Evolutionary conservation across 495 filamentous ascomycete genomes (phyloP).

Genomic region (Trichoderma orchidacearum): DNA sequence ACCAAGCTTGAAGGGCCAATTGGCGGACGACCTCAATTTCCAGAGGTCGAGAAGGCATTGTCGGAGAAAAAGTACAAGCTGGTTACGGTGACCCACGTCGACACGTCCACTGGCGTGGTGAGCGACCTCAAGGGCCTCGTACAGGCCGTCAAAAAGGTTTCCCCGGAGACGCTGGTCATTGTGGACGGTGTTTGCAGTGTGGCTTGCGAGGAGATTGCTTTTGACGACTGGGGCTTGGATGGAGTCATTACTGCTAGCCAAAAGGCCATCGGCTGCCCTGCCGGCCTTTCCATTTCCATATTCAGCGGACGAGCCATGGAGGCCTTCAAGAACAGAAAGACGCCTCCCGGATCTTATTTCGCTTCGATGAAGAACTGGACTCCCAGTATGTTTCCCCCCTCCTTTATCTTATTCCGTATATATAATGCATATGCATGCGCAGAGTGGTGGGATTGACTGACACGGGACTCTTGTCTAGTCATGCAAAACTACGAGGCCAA

Average conservation of each 20-base stretch:
- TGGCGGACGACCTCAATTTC: constrained; percentile 75
- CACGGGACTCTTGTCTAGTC: constrained; percentile 26
- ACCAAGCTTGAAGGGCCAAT: constrained; percentile 83
- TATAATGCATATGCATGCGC: not conserved
- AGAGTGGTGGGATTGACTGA: not conserved
- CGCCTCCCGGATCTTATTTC: constrained; percentile 75
- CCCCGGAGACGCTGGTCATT: constrained; percentile 76
- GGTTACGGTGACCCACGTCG: constrained; percentile 90
- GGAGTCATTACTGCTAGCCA: constrained; percentile 88
- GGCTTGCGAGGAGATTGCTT: constrained; percentile 86
- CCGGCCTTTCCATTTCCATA: constrained; percentile 87
- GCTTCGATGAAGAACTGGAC: constrained; percentile 95
- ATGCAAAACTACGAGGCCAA: constrained; percentile 98
- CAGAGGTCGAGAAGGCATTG: constrained; percentile 75
- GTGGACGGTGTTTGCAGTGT: constrained; percentile 97
- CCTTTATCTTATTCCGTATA: not conserved
- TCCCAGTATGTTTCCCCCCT: constrained; percentile 44
- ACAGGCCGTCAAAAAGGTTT: constrained; percentile 69
- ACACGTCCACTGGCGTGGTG: constrained; percentile 91
- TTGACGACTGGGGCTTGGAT: constrained; percentile 90
- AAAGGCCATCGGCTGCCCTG: constrained; percentile 92
- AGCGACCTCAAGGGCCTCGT: constrained; percentile 77
- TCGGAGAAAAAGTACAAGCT: constrained; percentile 82
- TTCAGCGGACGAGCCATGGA: constrained; percentile 81
- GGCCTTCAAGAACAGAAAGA: constrained; percentile 62